Evolutionary conservation across 306 rosid species (phyloP), one percentile per base, ranked within the genome.

Genomic region (Prosopis cineraria): DNA sequence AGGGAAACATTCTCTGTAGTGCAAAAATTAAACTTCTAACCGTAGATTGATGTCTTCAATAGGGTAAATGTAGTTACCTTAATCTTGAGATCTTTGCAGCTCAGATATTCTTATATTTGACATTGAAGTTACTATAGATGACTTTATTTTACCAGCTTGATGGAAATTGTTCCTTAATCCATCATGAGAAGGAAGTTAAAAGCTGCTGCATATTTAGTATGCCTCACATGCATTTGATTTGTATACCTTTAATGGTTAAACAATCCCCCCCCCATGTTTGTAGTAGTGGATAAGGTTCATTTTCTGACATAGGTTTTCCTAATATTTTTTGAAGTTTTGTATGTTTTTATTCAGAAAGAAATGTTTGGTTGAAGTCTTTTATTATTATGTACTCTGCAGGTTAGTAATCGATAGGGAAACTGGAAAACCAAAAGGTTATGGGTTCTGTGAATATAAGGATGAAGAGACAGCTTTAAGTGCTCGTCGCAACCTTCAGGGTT

Each of bases 381-480:
- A 11, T 11, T 41, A 14, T 41, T 11, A 10, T 41, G 4, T 16
- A 11, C 11, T 41, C 14, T 11, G 3, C 16, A 41, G 47, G 11
- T 41, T 41, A 41, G 47, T 41, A 3, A 41, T 41, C 12, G 43
- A 39, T 9, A 39, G 43, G 9, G 43, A 39, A 39, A 39, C 43
- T 10, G 43, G 43, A 39, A 39, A 39, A 39, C 43, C 43, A 39
- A 36, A 36, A 36, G 40, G 40, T 36, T 36, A 36, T 36, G 40
- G 40, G 40, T 36, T 36, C 7, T 36, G 43, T 39, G 98, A 95
- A 88, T 95, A 92, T 80, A 95, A 92, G 95, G 98, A 95, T 87
- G 98, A 95, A 85, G 98, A 95, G 84, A 95, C 98, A 7, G 98
- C 98, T 56, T 76, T 92, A 84, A 95, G 98, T 85, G 98, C 98